Conservation (phyloP, 352 stramenopile genomes). For the Blastocystis sp. region DNA sequence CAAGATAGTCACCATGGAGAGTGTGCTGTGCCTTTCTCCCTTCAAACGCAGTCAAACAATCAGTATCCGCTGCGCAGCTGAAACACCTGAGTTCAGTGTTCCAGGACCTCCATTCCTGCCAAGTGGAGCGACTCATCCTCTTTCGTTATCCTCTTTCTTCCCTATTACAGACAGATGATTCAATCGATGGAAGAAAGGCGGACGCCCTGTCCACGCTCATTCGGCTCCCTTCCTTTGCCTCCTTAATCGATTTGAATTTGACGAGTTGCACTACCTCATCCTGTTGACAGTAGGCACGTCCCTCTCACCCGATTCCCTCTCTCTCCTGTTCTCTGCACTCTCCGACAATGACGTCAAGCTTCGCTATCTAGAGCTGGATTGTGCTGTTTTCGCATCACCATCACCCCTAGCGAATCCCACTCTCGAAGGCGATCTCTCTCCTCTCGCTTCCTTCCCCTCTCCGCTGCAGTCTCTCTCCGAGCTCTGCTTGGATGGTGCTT, state of each 20-base stretch:
- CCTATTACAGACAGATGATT: not conserved
- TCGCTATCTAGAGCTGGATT: not conserved
- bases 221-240: not conserved
- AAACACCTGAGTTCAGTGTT: not conserved
- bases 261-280: not conserved
- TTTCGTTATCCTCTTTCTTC: not conserved
- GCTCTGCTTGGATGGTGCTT: slow-evolving; percentile 2
- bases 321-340: not conserved
- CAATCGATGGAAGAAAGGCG: not conserved
- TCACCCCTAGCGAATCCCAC: not conserved
- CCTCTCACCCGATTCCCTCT: not conserved
- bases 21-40: not conserved
- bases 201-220: not conserved
- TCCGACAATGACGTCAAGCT: not conserved
- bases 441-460: not conserved
- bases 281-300: not conserved
- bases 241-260: not conserved
- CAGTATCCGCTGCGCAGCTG: not conserved
- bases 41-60: not conserved
- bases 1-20: not conserved
- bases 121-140: not conserved
- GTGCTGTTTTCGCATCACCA: not conserved
- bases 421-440: not conserved
- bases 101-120: not conserved
- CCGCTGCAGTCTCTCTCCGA: not conserved